These are phyloP conservation scores for Paramecium bursaria DNA, from an alignment of 73 alveolate species.

Conservation along the genomic window DNA sequence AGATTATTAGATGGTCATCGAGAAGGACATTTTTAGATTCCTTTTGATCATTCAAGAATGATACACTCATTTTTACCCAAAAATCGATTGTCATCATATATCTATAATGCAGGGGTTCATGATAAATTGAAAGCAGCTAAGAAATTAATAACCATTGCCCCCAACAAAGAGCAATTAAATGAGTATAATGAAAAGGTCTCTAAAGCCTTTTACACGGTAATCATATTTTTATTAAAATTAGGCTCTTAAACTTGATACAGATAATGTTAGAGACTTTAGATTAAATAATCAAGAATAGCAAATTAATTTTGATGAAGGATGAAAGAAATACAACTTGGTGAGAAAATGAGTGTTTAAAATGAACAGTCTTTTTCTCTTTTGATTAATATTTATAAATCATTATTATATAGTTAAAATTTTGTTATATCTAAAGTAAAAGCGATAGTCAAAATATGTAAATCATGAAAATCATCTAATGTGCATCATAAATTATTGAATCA, in stretches of 20 bases:
- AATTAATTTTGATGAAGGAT: not conserved
- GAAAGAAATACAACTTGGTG: too few species aligned
- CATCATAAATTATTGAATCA: too few species aligned
- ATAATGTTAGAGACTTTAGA: not conserved
- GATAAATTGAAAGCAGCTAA: slow-evolving; percentile 63
- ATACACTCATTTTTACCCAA: slow-evolving; percentile 77
- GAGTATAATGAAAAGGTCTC: slow-evolving; percentile 65
- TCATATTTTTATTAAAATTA: not conserved
- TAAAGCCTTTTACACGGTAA: slow-evolving; percentile 53
- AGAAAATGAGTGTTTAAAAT: too few species aligned
- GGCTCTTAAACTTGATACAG: not conserved
- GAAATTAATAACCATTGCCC: slow-evolving; percentile 53
- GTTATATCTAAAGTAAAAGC: not conserved
- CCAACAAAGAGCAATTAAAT: slow-evolving; percentile 64
- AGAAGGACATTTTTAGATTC: slow-evolving; percentile 84
- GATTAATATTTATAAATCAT: not conserved
- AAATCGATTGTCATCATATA: slow-evolving; percentile 67
- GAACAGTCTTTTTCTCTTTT: too few species aligned
- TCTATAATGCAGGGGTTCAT: slow-evolving; percentile 68
- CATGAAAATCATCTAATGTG: too few species aligned
- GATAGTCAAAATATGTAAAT: too few species aligned
- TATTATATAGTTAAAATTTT: too few species aligned
- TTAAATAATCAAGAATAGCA: not conserved
- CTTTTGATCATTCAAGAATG: slow-evolving; percentile 80
- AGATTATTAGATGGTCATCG: slow-evolving; percentile 86